phyloP scores from a whole-genome alignment of 805 yeast genomes.

The Kodamaea neixiangensis region DNA sequence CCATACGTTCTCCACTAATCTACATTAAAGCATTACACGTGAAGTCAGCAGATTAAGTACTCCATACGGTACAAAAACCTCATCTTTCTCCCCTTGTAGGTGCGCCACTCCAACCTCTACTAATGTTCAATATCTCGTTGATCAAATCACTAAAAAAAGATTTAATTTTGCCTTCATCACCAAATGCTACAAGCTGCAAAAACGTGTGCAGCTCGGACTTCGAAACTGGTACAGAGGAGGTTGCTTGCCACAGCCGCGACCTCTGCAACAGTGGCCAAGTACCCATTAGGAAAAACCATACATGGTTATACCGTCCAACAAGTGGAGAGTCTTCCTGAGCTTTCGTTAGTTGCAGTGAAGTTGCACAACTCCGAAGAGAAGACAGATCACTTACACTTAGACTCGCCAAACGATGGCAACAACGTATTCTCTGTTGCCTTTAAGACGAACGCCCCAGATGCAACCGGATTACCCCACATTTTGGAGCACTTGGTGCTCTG shows the following conservation, averaged over 20 bases:
- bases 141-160: background rate
- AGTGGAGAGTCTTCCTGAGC: constrained; percentile 74
- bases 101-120: too few species aligned
- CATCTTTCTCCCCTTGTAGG: too few species aligned
- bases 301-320: constrained; percentile 70
- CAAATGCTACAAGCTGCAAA: constrained; percentile 9
- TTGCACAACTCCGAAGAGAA: constrained; percentile 70
- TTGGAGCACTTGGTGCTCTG: constrained; percentile 95
- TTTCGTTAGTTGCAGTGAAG: constrained; percentile 76
- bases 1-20: too few species aligned
- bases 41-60: too few species aligned
- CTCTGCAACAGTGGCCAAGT: constrained; percentile 30
- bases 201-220: background rate
- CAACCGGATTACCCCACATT: constrained; percentile 96
- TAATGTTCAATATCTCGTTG: too few species aligned
- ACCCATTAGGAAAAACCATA: constrained; percentile 61
- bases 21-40: too few species aligned
- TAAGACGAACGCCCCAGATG: constrained; percentile 91
- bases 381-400: constrained; percentile 82
- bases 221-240: constrained; percentile 4
- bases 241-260: constrained; percentile 7
- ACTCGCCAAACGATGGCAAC: constrained; percentile 66
- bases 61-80: too few species aligned
- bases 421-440: constrained; percentile 88
- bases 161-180: constrained; percentile 5